phyloP scores from a whole-genome alignment of 2,329 filamentous ascomycete species.

The Pseudogymnoascus sp. region DNA sequence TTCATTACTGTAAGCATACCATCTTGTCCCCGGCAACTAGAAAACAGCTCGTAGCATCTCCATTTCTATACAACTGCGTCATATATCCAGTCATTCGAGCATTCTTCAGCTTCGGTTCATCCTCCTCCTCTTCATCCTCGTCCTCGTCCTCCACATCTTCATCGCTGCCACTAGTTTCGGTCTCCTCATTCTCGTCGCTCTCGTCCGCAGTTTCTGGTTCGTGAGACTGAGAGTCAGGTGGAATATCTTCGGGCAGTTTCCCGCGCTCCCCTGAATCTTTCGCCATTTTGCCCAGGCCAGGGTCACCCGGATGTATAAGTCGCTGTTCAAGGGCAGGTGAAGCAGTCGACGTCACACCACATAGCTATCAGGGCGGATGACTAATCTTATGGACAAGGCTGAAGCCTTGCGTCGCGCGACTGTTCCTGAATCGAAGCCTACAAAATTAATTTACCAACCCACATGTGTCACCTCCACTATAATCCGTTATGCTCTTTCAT shows the following conservation, averaged over 20 bases:
- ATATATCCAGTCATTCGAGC: constrained; percentile 75
- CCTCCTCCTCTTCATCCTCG: constrained; percentile 77
- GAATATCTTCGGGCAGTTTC: constrained; percentile 18
- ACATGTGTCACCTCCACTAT: neutral
- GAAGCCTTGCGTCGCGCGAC: neutral
- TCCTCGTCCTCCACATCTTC: constrained; percentile 49
- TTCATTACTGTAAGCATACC: constrained; percentile 41
- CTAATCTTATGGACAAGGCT: neutral
- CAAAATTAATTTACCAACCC: neutral
- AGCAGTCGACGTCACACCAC: constrained; percentile 4
- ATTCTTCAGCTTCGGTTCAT: constrained; percentile 92
- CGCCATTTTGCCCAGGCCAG: constrained; percentile 21
- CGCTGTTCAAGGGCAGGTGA: neutral
- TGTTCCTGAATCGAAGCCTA: neutral
- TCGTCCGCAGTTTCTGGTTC: constrained; percentile 15
- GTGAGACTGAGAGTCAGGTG: constrained; percentile 16
- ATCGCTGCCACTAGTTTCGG: constrained; percentile 38
- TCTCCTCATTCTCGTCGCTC: constrained; percentile 28
- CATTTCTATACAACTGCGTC: constrained; percentile 78
- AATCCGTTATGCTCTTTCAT: neutral
- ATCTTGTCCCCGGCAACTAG: constrained; percentile 93
- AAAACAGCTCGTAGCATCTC: constrained; percentile 88
- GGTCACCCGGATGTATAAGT: neutral
- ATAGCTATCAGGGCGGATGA: neutral
- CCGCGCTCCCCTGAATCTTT: constrained; percentile 24